phyloP scores from a whole-genome alignment of 2,329 filamentous ascomycete genomes.

The Beauveria caledonica region DNA sequence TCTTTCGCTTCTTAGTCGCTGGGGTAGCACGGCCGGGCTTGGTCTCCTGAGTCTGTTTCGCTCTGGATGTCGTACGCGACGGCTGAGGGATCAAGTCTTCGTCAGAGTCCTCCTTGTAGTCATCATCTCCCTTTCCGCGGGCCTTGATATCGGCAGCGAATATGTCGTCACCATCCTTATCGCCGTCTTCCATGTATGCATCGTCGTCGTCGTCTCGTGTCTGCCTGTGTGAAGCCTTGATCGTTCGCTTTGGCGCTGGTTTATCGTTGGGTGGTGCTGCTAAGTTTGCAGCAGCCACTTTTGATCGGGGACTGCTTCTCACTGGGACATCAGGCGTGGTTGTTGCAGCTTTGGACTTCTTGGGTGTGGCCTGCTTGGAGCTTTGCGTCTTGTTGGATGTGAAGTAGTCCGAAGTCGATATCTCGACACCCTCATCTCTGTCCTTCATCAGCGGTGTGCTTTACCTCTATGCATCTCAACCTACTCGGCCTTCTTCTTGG shows the following conservation, averaged over 20 bases:
- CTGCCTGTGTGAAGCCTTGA: constrained; percentile 33
- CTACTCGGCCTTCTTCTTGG: constrained; percentile 49
- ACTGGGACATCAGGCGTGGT: constrained; percentile 35
- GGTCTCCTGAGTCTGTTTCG: constrained; percentile 17
- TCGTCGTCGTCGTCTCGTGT: constrained; percentile 43
- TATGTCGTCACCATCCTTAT: constrained; percentile 69
- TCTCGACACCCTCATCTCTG: constrained; percentile 40
- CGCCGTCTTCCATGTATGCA: constrained; percentile 57
- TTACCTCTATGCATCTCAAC: constrained; percentile 16
- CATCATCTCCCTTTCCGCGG: constrained; percentile 62
- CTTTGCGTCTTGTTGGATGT: constrained; percentile 33
- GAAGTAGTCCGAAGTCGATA: constrained; percentile 52
- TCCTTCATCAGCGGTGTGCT: neutral
- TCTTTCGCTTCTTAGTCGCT: constrained; percentile 48
- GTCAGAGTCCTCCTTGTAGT: constrained; percentile 68
- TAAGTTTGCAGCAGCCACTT: constrained; percentile 24
- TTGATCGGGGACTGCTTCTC: constrained; percentile 45
- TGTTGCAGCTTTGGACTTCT: constrained; percentile 27
- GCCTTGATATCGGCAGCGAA: constrained; percentile 66
- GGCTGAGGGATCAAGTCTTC: constrained; percentile 57
- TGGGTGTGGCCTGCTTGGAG: constrained; percentile 33
- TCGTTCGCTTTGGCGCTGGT: constrained; percentile 29
- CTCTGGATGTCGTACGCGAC: constrained; percentile 45
- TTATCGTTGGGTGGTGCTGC: constrained; percentile 22
- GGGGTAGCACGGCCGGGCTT: constrained; percentile 24